phyloP scores from a whole-genome alignment of 2,329 filamentous ascomycete species.

The Aspergillus thermomutatus region DNA sequence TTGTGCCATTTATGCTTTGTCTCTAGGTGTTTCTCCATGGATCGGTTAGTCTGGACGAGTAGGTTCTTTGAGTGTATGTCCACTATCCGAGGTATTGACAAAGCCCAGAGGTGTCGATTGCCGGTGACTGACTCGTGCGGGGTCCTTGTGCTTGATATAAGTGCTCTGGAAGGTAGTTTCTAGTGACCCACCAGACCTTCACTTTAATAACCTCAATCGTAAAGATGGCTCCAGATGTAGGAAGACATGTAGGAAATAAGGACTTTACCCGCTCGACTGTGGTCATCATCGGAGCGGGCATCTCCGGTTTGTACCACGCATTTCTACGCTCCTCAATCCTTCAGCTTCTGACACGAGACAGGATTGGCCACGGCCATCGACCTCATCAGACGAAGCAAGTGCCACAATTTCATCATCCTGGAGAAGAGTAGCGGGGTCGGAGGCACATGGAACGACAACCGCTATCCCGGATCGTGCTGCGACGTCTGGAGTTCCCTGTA shows the following conservation, averaged over 20 bases:
- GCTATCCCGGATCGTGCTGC: conserved; percentile 56
- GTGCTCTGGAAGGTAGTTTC: not conserved
- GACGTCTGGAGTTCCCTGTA: conserved; percentile 57
- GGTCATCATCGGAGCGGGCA: conserved; percentile 56
- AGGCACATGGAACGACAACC: conserved; percentile 56
- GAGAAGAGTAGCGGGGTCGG: conserved; percentile 55
- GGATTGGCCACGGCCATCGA: conserved; percentile 58
- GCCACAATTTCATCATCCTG: conserved; percentile 53
- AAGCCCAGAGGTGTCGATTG: not conserved
- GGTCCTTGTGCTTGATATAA: not conserved
- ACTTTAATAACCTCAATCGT: not conserved
- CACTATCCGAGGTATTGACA: not conserved
- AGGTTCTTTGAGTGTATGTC: too few species aligned
- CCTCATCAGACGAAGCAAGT: conserved; percentile 48
- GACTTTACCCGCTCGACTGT: conserved; percentile 53
- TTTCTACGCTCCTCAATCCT: not conserved
- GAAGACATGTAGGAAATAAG: conserved; percentile 40
- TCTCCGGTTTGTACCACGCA: conserved; percentile 42
- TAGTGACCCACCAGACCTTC: not conserved
- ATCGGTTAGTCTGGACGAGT: too few species aligned
- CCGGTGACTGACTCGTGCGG: not conserved
- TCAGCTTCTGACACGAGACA: conserved; percentile 5
- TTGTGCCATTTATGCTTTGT: not conserved
- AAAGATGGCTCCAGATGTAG: not conserved
- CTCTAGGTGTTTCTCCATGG: not conserved